Evolutionary conservation across 805 yeast genomes (phyloP).

Genomic region (Candida maesae): DNA sequence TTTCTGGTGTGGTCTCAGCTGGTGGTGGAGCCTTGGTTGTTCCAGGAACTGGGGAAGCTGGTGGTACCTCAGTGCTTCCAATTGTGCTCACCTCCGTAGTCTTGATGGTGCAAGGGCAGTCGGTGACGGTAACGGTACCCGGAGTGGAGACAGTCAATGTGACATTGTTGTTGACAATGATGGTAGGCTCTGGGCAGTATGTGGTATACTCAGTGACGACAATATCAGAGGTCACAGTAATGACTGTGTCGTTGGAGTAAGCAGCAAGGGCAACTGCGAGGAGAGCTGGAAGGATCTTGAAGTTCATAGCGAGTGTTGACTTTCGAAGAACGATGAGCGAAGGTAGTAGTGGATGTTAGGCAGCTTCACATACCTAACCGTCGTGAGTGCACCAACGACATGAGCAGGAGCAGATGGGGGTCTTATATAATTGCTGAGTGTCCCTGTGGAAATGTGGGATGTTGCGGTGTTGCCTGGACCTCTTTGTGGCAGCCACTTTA

Average conservation of each 20-base stretch:
- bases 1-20: background rate
- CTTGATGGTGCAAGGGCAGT: slow-evolving; percentile 78
- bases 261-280: slow-evolving; percentile 12
- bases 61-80: background rate
- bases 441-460: too few species aligned
- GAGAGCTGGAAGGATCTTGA: slow-evolving; percentile 6
- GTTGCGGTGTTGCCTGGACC: too few species aligned
- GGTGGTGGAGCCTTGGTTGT: background rate
- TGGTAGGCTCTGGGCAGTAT: slow-evolving; percentile 78
- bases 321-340: too few species aligned
- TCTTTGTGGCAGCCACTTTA: too few species aligned
- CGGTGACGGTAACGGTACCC: slow-evolving; percentile 80
- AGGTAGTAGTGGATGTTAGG: too few species aligned
- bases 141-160: slow-evolving; percentile 76
- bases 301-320: background rate
- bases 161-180: slow-evolving; percentile 56
- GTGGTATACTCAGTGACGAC: slow-evolving; percentile 53
- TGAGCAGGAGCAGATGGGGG: too few species aligned
- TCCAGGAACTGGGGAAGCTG: background rate
- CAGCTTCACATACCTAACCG: too few species aligned
- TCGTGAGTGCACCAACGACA: too few species aligned
- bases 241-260: slow-evolving; percentile 16
- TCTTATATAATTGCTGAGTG: too few species aligned
- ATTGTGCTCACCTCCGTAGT: slow-evolving; percentile 15
- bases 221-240: slow-evolving; percentile 15